Conservation (phyloP, 495 filamentous ascomycete genomes). For the Lentithecium fluviatile region DNA sequence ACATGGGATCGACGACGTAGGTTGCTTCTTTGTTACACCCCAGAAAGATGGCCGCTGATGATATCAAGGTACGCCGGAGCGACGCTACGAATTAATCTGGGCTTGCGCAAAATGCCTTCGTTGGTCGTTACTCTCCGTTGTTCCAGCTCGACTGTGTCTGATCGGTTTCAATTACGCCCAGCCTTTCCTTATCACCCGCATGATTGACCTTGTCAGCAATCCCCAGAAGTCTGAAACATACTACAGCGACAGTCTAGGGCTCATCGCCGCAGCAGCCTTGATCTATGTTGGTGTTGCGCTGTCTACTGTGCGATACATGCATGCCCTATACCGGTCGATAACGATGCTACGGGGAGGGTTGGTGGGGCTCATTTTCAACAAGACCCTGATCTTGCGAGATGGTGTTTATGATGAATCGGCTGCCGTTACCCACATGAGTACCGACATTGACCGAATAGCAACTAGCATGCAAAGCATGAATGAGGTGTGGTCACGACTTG, state of each 20-base stretch:
- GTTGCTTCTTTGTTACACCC: neutral
- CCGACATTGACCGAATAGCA: conserved; percentile 45
- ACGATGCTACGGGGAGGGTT: conserved; percentile 60
- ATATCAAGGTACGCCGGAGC: conserved; percentile 5
- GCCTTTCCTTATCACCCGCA: conserved; percentile 59
- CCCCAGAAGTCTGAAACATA: conserved; percentile 9
- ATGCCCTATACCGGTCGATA: conserved; percentile 54
- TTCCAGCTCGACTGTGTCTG: conserved; percentile 52
- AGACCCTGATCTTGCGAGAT: conserved; percentile 38
- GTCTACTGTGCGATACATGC: conserved; percentile 52
- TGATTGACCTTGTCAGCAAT: conserved; percentile 38
- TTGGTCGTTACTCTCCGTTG: conserved; percentile 44
- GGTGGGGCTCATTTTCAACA: conserved; percentile 55
- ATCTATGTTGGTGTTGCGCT: conserved; percentile 60
- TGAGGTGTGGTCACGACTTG: conserved; percentile 52
- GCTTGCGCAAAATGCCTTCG: conserved; percentile 38
- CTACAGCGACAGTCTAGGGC: conserved; percentile 40
- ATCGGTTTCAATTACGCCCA: conserved; percentile 62
- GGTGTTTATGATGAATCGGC: conserved; percentile 16
- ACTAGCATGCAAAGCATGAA: conserved; percentile 42
- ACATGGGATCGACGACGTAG: conserved; percentile 9
- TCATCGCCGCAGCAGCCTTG: conserved; percentile 61
- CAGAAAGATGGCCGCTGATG: neutral
- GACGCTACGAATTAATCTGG: conserved; percentile 6
- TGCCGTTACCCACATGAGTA: conserved; percentile 60